phyloP scores from a whole-genome alignment of 176 grass and related monocot species.

The Leersia perrieri region DNA sequence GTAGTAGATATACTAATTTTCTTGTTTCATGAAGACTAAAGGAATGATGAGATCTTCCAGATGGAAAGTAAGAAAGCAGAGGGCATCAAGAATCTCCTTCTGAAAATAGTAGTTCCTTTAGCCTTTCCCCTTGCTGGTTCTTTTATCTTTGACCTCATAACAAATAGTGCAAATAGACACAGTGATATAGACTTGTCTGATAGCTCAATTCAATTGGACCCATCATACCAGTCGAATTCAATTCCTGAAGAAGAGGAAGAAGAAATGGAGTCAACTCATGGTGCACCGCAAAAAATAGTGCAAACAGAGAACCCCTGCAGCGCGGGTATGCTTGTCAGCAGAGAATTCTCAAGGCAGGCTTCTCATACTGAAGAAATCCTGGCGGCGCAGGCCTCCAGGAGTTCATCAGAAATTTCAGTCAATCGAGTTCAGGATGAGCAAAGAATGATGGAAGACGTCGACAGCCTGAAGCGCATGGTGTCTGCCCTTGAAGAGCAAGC shows the following conservation, averaged over 20 bases:
- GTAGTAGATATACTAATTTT: conserved; percentile 26
- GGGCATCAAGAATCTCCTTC: conserved; percentile 59
- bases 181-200: conserved; percentile 14
- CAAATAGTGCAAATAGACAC: conserved; percentile 28
- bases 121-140: conserved; percentile 63
- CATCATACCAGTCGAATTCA: conserved; percentile 35
- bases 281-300: not conserved
- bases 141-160: conserved; percentile 58
- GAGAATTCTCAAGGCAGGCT: conserved; percentile 22
- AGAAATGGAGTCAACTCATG: conserved; percentile 25
- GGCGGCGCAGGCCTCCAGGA: not conserved
- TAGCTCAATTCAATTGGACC: conserved; percentile 29
- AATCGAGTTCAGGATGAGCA: conserved; percentile 9
- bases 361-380: conserved; percentile 27
- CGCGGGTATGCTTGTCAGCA: conserved; percentile 14
- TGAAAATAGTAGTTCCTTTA: conserved; percentile 62
- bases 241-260: conserved; percentile 42
- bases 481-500: conserved; percentile 42
- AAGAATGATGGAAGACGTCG: conserved; percentile 32
- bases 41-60: conserved; percentile 39
- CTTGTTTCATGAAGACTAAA: conserved; percentile 36
- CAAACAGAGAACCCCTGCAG: conserved; percentile 24
- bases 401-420: conserved; percentile 11
- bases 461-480: conserved; percentile 48
- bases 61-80: conserved; percentile 62